Evolutionary conservation across 2,329 filamentous ascomycete genomes (phyloP).

Genomic region (Epichloe uncinata): DNA sequence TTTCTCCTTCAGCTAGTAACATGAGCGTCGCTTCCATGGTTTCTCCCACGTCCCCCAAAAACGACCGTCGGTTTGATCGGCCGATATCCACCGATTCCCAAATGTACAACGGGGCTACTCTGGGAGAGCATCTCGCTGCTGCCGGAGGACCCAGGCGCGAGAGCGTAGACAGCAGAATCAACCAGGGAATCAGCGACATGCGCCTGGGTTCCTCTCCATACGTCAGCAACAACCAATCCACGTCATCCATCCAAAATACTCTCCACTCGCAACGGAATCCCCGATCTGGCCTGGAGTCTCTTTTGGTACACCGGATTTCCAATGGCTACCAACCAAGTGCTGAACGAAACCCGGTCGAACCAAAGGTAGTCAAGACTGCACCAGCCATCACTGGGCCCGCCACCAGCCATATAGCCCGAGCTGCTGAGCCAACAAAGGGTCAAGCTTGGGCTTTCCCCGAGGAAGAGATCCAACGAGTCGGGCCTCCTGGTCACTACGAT

Average conservation of each 20-base stretch:
- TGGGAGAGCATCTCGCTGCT: slow-evolving; percentile 24
- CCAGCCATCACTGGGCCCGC: slow-evolving; percentile 64
- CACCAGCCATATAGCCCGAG: slow-evolving; percentile 51
- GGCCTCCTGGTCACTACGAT: slow-evolving; percentile 31
- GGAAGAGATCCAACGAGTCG: slow-evolving; percentile 44
- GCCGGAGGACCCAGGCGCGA: slow-evolving; percentile 45
- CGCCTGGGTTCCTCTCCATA: slow-evolving; percentile 56
- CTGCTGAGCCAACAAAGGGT: slow-evolving; percentile 68
- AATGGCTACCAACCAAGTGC: slow-evolving; percentile 50
- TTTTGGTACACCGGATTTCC: slow-evolving; percentile 47
- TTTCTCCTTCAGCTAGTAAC: slow-evolving; percentile 42
- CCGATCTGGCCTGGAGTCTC: slow-evolving; percentile 35
- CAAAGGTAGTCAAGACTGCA: slow-evolving; percentile 48
- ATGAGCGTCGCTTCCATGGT: slow-evolving; percentile 57
- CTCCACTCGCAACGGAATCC: slow-evolving; percentile 54
- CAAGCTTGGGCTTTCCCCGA: slow-evolving; percentile 78
- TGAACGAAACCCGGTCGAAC: slow-evolving; percentile 40
- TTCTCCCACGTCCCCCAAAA: slow-evolving; percentile 40
- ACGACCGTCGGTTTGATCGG: slow-evolving; percentile 30
- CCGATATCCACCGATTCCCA: slow-evolving; percentile 24
- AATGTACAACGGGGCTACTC: slow-evolving; percentile 15
- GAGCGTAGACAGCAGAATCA: slow-evolving; percentile 69
- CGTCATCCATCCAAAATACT: slow-evolving; percentile 59
- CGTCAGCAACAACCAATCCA: slow-evolving; percentile 63
- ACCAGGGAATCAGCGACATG: slow-evolving; percentile 56